A percentile compares a stretch with the other conserved stretches of the same genome.
phyloP scores from a whole-genome alignment of 768 basidiomycete species.

The Boletellus sp. region DNA sequence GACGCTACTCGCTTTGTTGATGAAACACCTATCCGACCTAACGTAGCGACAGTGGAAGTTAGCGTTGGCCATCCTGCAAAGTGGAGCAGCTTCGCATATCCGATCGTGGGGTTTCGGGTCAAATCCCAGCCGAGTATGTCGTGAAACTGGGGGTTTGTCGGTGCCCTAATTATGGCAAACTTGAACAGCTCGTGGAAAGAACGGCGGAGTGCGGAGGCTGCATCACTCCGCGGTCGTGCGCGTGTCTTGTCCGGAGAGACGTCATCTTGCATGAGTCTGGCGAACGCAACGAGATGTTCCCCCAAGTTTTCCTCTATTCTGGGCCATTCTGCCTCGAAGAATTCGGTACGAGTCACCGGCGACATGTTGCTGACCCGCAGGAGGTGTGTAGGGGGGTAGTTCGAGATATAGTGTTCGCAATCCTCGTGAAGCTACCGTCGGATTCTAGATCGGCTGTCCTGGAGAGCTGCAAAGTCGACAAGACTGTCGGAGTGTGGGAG shows the following conservation, averaged over 20 bases:
- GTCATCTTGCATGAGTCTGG: not conserved
- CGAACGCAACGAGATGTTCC: not conserved
- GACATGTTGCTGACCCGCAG: slow-evolving; percentile 16
- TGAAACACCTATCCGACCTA: not conserved
- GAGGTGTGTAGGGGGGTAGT: slow-evolving; percentile 17
- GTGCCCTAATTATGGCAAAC: slow-evolving; percentile 19
- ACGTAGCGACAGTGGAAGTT: not conserved
- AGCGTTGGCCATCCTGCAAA: not conserved
- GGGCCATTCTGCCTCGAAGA: slow-evolving; percentile 10
- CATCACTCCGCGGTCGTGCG: not conserved
- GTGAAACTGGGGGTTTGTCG: slow-evolving; percentile 14
- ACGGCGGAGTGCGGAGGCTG: not conserved
- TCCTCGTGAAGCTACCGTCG: slow-evolving; percentile 5
- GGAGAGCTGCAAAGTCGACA: not conserved
- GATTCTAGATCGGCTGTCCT: not conserved
- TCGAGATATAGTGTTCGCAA: slow-evolving; percentile 16
- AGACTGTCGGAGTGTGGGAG: not conserved
- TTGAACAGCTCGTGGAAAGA: slow-evolving; percentile 13
- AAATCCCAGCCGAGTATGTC: slow-evolving; percentile 2
- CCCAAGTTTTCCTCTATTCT: slow-evolving; percentile 1
- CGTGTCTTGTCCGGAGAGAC: too few relatives aligned
- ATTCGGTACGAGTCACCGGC: slow-evolving; percentile 9
- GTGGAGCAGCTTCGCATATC: not conserved
- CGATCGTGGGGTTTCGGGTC: not conserved
- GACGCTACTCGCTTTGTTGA: not conserved